A percentile compares a stretch with the other conserved stretches of the same genome.
Evolutionary conservation across 345 rosid species (phyloP).

Genomic region (Bruguiera gymnorhiza): DNA sequence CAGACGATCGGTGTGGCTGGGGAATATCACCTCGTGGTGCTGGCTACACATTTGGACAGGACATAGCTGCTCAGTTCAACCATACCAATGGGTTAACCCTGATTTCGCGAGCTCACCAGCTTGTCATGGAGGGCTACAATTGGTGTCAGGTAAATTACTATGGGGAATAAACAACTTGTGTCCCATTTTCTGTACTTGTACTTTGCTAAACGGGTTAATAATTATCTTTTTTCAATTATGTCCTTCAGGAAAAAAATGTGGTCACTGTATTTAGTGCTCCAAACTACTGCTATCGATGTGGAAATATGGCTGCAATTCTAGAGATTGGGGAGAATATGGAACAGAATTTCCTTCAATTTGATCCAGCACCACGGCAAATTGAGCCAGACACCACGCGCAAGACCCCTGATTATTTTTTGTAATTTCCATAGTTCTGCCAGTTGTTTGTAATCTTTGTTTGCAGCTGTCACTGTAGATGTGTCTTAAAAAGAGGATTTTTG

Average conservation of each 20-base stretch:
- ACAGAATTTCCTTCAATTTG: conserved; percentile 89
- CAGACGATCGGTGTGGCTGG: conserved; percentile 97
- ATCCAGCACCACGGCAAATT: conserved; percentile 90
- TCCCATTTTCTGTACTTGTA: not conserved
- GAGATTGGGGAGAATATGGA: conserved; percentile 96
- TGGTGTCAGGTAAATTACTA: conserved; percentile 77
- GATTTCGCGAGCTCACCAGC: conserved; percentile 95
- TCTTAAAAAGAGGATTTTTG: conserved; percentile 34
- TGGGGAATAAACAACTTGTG: not conserved
- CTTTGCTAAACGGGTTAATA: not conserved
- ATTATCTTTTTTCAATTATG: not conserved
- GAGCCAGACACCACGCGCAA: conserved; percentile 94
- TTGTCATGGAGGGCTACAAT: conserved; percentile 93
- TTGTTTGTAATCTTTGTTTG: conserved; percentile 35
- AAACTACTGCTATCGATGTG: conserved; percentile 89
- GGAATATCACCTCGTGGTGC: conserved; percentile 99
- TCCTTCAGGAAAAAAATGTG: conserved; percentile 71
- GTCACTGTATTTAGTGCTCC: conserved; percentile 97
- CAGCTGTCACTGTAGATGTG: conserved; percentile 47
- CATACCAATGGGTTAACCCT: conserved; percentile 81
- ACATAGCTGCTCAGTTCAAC: conserved; percentile 81
- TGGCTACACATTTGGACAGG: conserved; percentile 94
- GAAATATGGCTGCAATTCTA: conserved; percentile 95
- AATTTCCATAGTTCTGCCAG: conserved; percentile 35
- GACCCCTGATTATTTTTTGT: conserved; percentile 98